A percentile compares a stretch with the other conserved stretches of the same genome.
Evolutionary conservation across 805 yeast species (phyloP).

Genomic region (Tetrapisispora nanseiensis): DNA sequence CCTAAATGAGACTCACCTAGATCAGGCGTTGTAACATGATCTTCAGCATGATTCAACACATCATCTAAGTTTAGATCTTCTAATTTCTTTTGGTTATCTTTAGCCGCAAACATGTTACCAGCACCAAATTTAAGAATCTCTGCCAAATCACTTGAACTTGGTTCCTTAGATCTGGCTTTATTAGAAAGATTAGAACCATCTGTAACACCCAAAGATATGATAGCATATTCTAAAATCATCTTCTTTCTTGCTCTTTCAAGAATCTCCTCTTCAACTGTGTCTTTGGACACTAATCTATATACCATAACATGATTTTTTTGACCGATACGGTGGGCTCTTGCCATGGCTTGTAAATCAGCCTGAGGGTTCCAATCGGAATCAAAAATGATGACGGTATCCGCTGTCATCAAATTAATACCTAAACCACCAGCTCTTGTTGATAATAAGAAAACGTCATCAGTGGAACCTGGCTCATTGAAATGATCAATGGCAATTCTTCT

Average conservation of each 20-base stretch:
- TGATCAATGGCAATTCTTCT: constrained; percentile 94
- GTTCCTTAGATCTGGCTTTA: constrained; percentile 46
- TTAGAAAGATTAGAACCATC: constrained; percentile 46
- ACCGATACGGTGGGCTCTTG: constrained; percentile 99
- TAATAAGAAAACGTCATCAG: constrained; percentile 80
- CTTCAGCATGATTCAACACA: constrained; percentile 93
- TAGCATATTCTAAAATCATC: constrained; percentile 97
- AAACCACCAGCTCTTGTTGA: constrained; percentile 98
- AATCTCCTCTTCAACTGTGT: constrained; percentile 96
- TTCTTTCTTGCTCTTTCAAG: constrained; percentile 93
- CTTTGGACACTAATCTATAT: constrained; percentile 93
- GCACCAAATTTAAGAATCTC: constrained; percentile 97
- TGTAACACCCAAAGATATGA: constrained; percentile 89
- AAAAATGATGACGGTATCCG: constrained; percentile 95
- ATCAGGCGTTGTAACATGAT: constrained; percentile 92
- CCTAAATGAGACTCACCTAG: constrained; percentile 96
- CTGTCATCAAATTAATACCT: constrained; percentile 97
- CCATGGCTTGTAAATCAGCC: constrained; percentile 99
- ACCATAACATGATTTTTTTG: constrained; percentile 97
- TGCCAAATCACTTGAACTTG: constrained; percentile 72
- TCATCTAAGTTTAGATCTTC: constrained; percentile 94
- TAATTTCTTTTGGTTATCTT: constrained; percentile 86
- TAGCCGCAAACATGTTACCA: constrained; percentile 94
- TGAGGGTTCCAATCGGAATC: constrained; percentile 99
- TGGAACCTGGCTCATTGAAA: constrained; percentile 86